A percentile compares a stretch with the other conserved stretches of the same genome.
Evolutionary conservation across 106 monocot genomes (phyloP).

Genomic region (Dioscorea zingiberensis): DNA sequence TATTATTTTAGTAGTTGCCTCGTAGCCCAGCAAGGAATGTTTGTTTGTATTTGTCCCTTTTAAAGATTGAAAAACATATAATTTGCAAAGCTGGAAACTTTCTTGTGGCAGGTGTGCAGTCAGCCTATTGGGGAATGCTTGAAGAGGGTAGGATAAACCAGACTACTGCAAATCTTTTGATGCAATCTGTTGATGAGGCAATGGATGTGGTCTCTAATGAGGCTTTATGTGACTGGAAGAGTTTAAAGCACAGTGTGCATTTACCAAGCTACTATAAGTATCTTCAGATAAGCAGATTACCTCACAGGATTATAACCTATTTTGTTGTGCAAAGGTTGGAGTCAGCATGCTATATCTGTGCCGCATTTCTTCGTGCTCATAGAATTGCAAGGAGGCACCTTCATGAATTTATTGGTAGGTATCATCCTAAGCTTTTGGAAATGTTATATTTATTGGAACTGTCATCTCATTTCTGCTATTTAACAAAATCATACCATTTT

Average conservation of each 20-base stretch:
- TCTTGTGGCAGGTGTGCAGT: slow-evolving; percentile 68
- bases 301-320: slow-evolving; percentile 67
- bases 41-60: no score
- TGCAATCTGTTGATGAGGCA: slow-evolving; percentile 95
- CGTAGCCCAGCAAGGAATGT: no score
- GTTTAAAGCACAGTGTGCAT: slow-evolving; percentile 70
- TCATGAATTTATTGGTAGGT: slow-evolving; percentile 88
- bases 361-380: slow-evolving; percentile 97
- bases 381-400: slow-evolving; percentile 84
- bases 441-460: background rate
- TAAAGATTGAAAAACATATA: background rate
- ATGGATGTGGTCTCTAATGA: slow-evolving; percentile 76
- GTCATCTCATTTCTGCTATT: background rate
- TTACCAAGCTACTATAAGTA: slow-evolving; percentile 80
- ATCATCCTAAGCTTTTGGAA: no score
- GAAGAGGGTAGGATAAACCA: slow-evolving; percentile 93
- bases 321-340: slow-evolving; percentile 92
- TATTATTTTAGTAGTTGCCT: no score
- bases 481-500: no score
- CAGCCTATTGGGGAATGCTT: slow-evolving; percentile 98
- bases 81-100: background rate
- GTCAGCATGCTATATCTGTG: slow-evolving; percentile 81
- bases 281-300: slow-evolving; percentile 67
- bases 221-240: slow-evolving; percentile 85
- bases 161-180: slow-evolving; percentile 65